Evolutionary conservation across 75 land plant genomes (phyloP).

Genomic region (Pinus taeda): DNA sequence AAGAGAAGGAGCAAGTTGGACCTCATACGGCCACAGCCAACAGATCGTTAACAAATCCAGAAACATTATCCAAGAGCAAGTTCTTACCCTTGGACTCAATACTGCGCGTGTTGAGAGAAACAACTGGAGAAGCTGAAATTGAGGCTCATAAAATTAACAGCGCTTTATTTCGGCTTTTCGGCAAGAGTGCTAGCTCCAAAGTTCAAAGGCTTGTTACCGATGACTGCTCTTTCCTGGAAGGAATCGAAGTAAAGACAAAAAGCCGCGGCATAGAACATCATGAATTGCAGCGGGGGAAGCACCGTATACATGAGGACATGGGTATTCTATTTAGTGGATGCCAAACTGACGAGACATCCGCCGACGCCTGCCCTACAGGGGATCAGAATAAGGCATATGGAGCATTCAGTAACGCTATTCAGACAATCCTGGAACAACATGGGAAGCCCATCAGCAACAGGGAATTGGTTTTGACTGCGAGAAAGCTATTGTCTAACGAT

Average conservation of each 20-base stretch:
- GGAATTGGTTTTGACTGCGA: constrained; percentile 57
- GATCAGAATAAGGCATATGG: constrained; percentile 56
- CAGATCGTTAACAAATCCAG: no score
- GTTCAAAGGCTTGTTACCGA: neutral
- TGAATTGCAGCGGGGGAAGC: no score
- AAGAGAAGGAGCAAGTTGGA: constrained; percentile 86
- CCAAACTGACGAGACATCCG: constrained; percentile 82
- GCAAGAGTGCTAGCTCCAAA: neutral
- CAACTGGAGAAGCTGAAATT: neutral
- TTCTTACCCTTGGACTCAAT: constrained; percentile 1
- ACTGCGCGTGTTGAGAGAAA: constrained; percentile 2
- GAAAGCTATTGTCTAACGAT: constrained; percentile 42
- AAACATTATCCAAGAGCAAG: neutral
- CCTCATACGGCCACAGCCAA: neutral
- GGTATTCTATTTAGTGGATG: constrained; percentile 92
- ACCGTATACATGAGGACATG: constrained; percentile 27
- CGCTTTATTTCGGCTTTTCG: neutral
- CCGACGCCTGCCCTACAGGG: constrained; percentile 78
- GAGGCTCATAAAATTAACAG: neutral
- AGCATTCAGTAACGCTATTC: constrained; percentile 87
- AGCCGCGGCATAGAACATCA: no score
- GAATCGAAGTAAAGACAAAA: no score
- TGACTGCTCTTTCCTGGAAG: no score
- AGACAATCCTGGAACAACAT: constrained; percentile 47
- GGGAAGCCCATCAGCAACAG: constrained; percentile 42